Evolutionary conservation across 495 filamentous ascomycete genomes (phyloP), one percentile per base, ranked within the genome.

Genomic region (Articulospora tetracladia): DNA sequence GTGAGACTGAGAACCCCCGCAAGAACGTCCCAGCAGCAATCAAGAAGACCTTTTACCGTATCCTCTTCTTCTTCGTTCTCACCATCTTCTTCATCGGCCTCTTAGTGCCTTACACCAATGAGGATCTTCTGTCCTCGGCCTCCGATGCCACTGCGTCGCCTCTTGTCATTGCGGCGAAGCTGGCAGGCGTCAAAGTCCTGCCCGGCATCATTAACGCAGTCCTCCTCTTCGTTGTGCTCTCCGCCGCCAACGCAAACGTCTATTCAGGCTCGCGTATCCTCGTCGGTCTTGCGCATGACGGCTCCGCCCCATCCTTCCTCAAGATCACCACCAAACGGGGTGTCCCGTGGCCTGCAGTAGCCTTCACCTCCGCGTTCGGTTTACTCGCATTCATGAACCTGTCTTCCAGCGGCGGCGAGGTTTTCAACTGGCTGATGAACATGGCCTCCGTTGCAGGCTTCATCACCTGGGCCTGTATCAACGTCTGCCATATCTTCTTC

Each of bases 261-360:
- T 93, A 91, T 74, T 90, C 86, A 30, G 89, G 86, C n/a, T 88
- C 85, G 0, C 83, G 91, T n/a, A 86, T 86, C 56, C 78, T 93
- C 7, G 88, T 89, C 66, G 85, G 84, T 20, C 79, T 90, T 62
- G 86, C 88, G 0, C 53, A 79, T 28, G 77, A 85, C 55, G 80
- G 86, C 7, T 83, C 86, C 32, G 89, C 89, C 0, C 89, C 89
- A 0, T 68, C 66, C 0, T 61, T 86, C 58, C 79, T 92, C 61
- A 70, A 76, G 26, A 70, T 59, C 20, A 86, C 82, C 28, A 82
- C 77, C 44, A 74, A 69, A 32, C 70, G 72, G 27, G 87, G 87
- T 17, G 85, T 90, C 8, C 87, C 87, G 0, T 84, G 79, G 53
- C 74, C 76, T 36, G 83, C 83, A 2, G 85, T 90, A 0, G 65